phyloP scores from a whole-genome alignment of 768 basidiomycete species.

The Auricularia auricula-judae region DNA sequence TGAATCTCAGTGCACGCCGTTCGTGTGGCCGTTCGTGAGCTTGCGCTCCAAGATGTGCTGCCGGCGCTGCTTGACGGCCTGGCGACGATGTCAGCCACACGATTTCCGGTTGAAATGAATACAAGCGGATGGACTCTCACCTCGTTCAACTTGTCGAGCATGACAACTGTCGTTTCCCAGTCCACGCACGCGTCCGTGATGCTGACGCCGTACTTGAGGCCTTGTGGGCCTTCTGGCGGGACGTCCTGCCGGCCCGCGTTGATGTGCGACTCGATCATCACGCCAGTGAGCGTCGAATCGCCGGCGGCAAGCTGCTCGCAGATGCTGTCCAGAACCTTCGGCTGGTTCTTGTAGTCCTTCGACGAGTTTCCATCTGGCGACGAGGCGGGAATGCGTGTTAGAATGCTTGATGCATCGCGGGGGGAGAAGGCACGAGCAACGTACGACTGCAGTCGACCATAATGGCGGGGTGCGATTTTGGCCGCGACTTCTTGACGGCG shows the following conservation, averaged over 20 bases:
- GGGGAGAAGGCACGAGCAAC: conserved; percentile 18
- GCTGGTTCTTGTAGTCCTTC: conserved; percentile 90
- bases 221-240: conserved; percentile 55
- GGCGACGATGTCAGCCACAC: too few relatives aligned
- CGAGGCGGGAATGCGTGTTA: conserved; percentile 8
- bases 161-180: conserved; percentile 66
- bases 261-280: conserved; percentile 96
- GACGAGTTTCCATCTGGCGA: conserved; percentile 84
- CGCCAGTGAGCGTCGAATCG: conserved; percentile 60
- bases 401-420: background rate
- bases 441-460: conserved; percentile 83
- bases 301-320: conserved; percentile 66
- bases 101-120: too few relatives aligned
- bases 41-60: too few relatives aligned
- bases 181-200: conserved; percentile 91
- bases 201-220: conserved; percentile 68
- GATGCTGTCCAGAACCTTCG: conserved; percentile 62
- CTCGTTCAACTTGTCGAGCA: conserved; percentile 64
- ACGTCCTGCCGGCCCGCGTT: conserved; percentile 87
- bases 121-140: conserved; percentile 15
- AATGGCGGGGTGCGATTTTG: conserved; percentile 45
- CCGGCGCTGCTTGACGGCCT: too few relatives aligned
- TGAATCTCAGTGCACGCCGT: too few relatives aligned
- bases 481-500: conserved; percentile 53
- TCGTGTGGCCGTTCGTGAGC: too few relatives aligned